Conservation (phyloP, 2,329 filamentous ascomycete genomes). For the Aspergillus caelatus region DNA sequence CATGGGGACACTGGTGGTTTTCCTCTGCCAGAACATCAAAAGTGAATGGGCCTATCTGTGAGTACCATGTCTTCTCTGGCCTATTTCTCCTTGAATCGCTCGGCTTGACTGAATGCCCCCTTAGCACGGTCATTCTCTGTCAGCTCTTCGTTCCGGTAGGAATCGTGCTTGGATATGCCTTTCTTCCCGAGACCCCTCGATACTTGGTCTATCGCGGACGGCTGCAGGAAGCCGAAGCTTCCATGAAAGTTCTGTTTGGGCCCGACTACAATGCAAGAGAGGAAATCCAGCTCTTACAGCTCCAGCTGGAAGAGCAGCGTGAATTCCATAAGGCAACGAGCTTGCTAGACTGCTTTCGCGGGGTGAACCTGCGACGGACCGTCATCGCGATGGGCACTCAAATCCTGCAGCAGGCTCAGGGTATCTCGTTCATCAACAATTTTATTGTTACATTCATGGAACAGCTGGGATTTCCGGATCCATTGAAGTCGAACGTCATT, state of each 20-base stretch:
- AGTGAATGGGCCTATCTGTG: not conserved
- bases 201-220: not conserved
- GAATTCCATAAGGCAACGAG: not conserved
- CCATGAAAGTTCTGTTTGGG: slow-evolving; percentile 1
- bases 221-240: not conserved
- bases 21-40: not conserved
- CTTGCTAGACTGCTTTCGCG: not conserved
- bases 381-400: slow-evolving; percentile 6
- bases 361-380: not conserved
- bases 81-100: not conserved
- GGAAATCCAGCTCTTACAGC: slow-evolving; percentile 1
- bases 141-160: not conserved
- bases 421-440: slow-evolving; percentile 10
- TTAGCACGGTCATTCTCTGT: not conserved
- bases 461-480: slow-evolving; percentile 10
- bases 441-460: slow-evolving; percentile 18
- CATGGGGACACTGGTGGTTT: not conserved
- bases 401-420: slow-evolving; percentile 10
- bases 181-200: slow-evolving; percentile 3
- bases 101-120: not conserved
- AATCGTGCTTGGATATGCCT: not conserved
- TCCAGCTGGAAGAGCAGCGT: not conserved
- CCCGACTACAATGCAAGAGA: not conserved
- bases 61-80: not conserved
- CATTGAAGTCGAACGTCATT: slow-evolving; percentile 5